Evolutionary conservation across 495 filamentous ascomycete species (phyloP), one percentile per base, ranked within the genome.

Genomic region (Penicillium paradoxum): DNA sequence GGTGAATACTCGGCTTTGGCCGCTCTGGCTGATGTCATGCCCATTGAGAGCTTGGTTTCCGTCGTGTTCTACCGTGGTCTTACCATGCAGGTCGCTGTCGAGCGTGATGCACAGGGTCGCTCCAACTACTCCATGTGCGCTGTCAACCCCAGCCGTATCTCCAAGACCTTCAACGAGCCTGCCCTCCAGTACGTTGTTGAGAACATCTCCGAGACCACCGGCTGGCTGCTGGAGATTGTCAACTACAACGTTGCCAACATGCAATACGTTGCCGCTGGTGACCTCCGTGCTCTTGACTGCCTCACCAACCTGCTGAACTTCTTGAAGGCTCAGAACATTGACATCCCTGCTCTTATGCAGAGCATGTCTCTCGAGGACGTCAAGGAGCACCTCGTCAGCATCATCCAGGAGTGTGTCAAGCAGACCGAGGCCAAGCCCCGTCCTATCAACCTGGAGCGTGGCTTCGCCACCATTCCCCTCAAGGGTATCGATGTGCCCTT

Each of bases 91-190:
- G 95, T 99, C 43, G 93, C 93, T 34, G 93, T 99, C 59, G 95
- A 97, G 71, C 91, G 93, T 66, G 93, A 99, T 69, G 90, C 83
- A 49, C 73, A 82, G 52, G 93, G 93, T 46, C 88, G 93, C 38
- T 95, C 90, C 45, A 97, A 96, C 75, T 99, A 99, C 76, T 87
- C 86, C 44, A 99, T 99, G 93, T 95, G 91, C 66, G 93, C 93
- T 48, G 92, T 97, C 73, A 99, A 99, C 72, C 93, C 93, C 36
- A 93, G 89, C 75, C 83, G 93, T 57, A 93, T 99, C 70, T 92
- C 86, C 54, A 95, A 93, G 78, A 97, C 89, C 7, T 98, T 98
- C 80, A 96, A 92, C 68, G 93, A 98, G 72, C 84, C 91, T 66
- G 93, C 93, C 15, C 77, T 98, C 51, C 92, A 95, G 62, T 97